Evolutionary conservation across 306 rosid genomes (phyloP).

Genomic region (Acmispon strigosus): DNA sequence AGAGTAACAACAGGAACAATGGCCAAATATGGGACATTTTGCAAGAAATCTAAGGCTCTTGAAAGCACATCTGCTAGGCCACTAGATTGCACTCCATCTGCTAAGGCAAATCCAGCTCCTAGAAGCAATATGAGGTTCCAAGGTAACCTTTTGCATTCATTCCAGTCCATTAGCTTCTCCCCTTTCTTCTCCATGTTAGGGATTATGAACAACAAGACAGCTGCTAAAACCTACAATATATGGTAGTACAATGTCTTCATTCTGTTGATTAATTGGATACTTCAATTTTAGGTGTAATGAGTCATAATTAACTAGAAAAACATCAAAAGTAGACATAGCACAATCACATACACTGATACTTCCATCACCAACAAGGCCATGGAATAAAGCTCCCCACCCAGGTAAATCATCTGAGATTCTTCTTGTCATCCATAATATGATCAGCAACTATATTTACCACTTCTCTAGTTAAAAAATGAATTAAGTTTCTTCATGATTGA

Average conservation of each 20-base stretch:
- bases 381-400: conserved; percentile 83
- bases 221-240: conserved; percentile 59
- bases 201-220: conserved; percentile 70
- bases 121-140: conserved; percentile 76
- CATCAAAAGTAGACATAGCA: background rate
- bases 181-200: conserved; percentile 73
- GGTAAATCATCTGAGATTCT: conserved; percentile 80
- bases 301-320: background rate
- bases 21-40: conserved; percentile 55
- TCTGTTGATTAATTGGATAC: background rate
- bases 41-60: conserved; percentile 44
- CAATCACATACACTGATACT: conserved; percentile 73
- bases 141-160: conserved; percentile 82
- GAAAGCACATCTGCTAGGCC: conserved; percentile 70
- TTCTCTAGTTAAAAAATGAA: background rate
- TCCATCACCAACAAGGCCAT: conserved; percentile 83
- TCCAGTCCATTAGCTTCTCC: conserved; percentile 88
- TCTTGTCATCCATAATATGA: conserved; percentile 88
- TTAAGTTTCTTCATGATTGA: background rate
- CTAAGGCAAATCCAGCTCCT: conserved; percentile 91
- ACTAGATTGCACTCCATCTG: conserved; percentile 72
- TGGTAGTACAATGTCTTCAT: background rate
- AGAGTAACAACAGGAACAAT: conserved; percentile 67
- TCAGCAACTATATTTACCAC: conserved; percentile 43
- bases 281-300: background rate